Conservation (phyloP, 768 basidiomycete species). For the Cystoderma amianthinum region DNA sequence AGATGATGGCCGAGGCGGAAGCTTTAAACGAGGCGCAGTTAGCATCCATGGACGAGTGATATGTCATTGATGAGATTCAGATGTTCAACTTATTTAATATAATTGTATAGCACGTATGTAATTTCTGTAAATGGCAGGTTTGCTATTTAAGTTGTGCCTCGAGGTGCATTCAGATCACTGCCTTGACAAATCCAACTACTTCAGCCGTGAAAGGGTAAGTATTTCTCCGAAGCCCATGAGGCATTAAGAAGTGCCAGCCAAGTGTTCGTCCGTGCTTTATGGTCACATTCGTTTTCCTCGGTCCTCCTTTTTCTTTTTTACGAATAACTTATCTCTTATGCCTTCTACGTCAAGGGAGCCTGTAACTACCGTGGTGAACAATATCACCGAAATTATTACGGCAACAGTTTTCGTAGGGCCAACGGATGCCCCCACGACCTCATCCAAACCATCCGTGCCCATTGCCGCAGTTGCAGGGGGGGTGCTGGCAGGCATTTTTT, state of each 20-base stretch:
- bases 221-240: neutral
- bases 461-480: constrained; percentile 47
- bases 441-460: constrained; percentile 22
- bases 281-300: neutral
- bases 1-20: constrained; percentile 80
- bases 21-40: constrained; percentile 73
- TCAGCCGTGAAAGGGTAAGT: neutral
- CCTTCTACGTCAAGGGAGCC: constrained; percentile 5
- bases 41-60: constrained; percentile 47
- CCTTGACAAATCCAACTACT: neutral
- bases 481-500: constrained; percentile 33
- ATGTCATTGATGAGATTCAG: constrained; percentile 4
- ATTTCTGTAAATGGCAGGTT: too few species aligned
- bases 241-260: neutral
- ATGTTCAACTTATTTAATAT: too few species aligned
- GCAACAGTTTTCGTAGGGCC: constrained; percentile 8
- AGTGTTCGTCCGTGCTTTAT: neutral
- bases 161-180: too few species aligned
- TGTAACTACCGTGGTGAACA: constrained; percentile 2
- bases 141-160: neutral
- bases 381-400: constrained; percentile 5
- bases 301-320: neutral
- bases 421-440: neutral
- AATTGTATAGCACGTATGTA: too few species aligned
- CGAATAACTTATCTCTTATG: neutral